phyloP scores from a whole-genome alignment of 345 rosid genomes.

The Mercurialis annua region DNA sequence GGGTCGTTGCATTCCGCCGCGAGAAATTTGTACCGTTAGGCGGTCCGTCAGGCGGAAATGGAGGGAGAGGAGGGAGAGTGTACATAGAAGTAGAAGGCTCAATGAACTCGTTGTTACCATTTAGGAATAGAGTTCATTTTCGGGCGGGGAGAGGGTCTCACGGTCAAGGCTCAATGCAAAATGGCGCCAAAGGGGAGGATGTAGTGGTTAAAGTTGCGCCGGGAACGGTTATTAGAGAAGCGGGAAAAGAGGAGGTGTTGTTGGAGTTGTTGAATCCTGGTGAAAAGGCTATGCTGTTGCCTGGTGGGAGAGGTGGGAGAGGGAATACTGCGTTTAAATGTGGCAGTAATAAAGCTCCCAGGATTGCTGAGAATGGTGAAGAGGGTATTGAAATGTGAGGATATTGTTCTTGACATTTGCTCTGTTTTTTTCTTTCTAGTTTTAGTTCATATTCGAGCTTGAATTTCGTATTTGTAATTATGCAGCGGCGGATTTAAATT shows the following conservation, averaged over 20 bases:
- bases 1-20: conserved; percentile 83
- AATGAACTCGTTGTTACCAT: conserved; percentile 80
- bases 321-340: conserved; percentile 90
- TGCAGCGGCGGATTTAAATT: not conserved
- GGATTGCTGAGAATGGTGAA: conserved; percentile 96
- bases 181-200: conserved; percentile 77
- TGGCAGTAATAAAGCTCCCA: conserved; percentile 74
- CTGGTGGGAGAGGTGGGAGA: conserved; percentile 95
- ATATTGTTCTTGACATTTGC: not conserved
- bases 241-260: conserved; percentile 70
- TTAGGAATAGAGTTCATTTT: conserved; percentile 76
- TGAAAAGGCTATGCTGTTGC: conserved; percentile 70
- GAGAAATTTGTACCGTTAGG: conserved; percentile 86
- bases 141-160: conserved; percentile 79
- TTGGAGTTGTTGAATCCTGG: conserved; percentile 80
- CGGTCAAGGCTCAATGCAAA: conserved; percentile 70
- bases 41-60: conserved; percentile 95
- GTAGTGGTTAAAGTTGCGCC: conserved; percentile 86
- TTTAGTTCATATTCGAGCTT: not conserved
- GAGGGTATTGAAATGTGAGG: conserved; percentile 95
- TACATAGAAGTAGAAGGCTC: conserved; percentile 73
- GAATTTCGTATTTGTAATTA: not conserved
- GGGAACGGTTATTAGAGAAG: conserved; percentile 71
- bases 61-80: conserved; percentile 91
- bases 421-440: not conserved